Evolutionary conservation across 139 green algal species (phyloP), one percentile per base, ranked within the genome.

Genomic region (Closterium sp.): DNA sequence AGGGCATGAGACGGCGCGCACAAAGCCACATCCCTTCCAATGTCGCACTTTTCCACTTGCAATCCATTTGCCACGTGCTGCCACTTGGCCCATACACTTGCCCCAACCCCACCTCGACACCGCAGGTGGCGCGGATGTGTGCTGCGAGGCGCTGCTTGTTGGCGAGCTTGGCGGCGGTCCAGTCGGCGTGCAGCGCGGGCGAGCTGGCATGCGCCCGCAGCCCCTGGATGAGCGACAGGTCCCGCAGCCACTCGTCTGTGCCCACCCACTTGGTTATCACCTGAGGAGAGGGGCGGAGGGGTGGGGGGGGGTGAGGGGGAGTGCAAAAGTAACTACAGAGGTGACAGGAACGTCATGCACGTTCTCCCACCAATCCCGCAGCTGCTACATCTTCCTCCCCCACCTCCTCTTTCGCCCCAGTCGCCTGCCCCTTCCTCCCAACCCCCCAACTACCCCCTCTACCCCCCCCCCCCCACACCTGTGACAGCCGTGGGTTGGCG

Each of bases 181-280:
- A 96, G 35, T 93, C 36, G 38, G 81, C 21, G 85, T 95, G 95
- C 30, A 96, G 93, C 64, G 94, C 91, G 32, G 36, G 33, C 85
- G 95, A 87, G 38, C 94, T 90, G 12, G 91, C 91, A 43, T 96
- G 85, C 33, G 66, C 36, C 25, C 64, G 8, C 86, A 95, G 69
- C 1, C 34, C 91, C 91, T 69, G 30, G 90, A 97, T 91, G 88
- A 95, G 90, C 30, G 92, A 88, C 7, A 95, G 89, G 64, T 97
- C 92, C 16, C 90, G 94, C 88, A 97, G 93, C 96, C 96, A 98
- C 16, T 88, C 95, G 89, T 97, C 95, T 3, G 93, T 96, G 91
- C 96, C 96, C 66, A 98, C 93, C 31, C 94, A 93, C 89, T 97
- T 92, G 19, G 97, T 97, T 94, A 99, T 98, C 69, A 99, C 95